Evolutionary conservation across 192 early-diverging fungal genomes (phyloP).

Genomic region (Backusella mclennaniae): DNA sequence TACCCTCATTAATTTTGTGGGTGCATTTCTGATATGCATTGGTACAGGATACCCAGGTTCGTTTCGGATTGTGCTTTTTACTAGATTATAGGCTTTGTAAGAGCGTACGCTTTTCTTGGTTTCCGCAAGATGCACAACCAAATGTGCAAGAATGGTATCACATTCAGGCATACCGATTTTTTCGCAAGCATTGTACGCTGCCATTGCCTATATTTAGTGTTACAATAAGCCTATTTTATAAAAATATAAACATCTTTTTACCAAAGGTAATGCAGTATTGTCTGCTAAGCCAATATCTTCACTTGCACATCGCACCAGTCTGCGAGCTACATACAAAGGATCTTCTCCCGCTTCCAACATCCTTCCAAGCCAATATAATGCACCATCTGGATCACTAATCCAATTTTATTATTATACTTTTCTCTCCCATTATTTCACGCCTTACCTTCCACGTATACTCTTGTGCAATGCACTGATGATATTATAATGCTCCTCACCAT

Average conservation of each 20-base stretch:
- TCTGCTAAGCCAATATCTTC: conserved; percentile 92
- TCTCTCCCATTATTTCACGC: neutral
- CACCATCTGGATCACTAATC: conserved; percentile 66
- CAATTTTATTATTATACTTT: neutral
- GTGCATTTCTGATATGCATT: conserved; percentile 81
- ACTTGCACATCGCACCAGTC: conserved; percentile 73
- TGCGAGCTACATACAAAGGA: conserved; percentile 81
- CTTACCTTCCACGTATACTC: conserved; percentile 75
- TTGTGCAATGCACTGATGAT: conserved; percentile 90
- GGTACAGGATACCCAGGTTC: conserved; percentile 80
- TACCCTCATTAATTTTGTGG: conserved; percentile 74
- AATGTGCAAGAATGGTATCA: conserved; percentile 80
- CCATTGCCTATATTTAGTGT: conserved; percentile 46
- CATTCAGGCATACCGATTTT: conserved; percentile 93
- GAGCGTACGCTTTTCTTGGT: conserved; percentile 81
- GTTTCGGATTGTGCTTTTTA: conserved; percentile 57
- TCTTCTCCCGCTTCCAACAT: conserved; percentile 92
- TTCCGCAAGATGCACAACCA: conserved; percentile 73
- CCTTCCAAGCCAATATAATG: conserved; percentile 86
- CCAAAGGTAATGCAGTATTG: conserved; percentile 69
- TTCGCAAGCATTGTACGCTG: conserved; percentile 83
- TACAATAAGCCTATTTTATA: too few relatives aligned
- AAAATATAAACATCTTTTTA: conserved; percentile 13
- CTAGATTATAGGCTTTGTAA: conserved; percentile 72
- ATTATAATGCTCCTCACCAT: conserved; percentile 90